Percentiles rank a stretch among this genome's conserved stretches.
These are phyloP conservation scores for Cordyceps militaris DNA, from an alignment of 2,329 filamentous ascomycete genomes.

Conservation along the genomic window DNA sequence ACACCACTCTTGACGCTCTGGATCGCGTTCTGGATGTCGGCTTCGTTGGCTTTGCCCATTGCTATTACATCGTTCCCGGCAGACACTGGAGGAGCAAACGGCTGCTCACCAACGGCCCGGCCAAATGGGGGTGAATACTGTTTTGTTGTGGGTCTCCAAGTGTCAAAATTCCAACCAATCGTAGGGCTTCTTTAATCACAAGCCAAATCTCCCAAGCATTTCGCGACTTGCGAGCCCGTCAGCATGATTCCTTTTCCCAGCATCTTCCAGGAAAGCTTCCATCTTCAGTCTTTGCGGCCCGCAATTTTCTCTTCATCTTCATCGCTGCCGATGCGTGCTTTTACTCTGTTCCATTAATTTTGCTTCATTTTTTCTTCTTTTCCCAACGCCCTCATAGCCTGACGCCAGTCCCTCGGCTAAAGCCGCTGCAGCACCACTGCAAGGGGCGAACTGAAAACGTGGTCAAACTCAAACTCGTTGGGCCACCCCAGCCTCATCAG, in stretches of 20 bases:
- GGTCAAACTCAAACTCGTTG: constrained; percentile 6
- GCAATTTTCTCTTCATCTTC: background rate
- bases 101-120: background rate
- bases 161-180: background rate
- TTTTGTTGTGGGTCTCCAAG: background rate
- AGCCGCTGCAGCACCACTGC: background rate
- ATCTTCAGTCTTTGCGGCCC: constrained; percentile 1
- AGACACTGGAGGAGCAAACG: background rate
- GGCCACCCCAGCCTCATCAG: background rate
- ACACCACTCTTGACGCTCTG: constrained; percentile 1
- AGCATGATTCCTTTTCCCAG: constrained; percentile 1
- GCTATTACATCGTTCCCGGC: background rate
- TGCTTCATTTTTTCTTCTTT: background rate
- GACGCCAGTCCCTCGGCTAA: constrained; percentile 8
- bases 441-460: constrained; percentile 9
- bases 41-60: background rate
- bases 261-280: background rate
- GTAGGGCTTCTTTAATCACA: background rate
- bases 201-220: background rate
- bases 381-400: background rate
- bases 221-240: background rate
- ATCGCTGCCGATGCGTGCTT: background rate
- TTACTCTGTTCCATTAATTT: constrained; percentile 1
- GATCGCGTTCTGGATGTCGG: background rate
- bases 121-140: background rate